Percentiles rank a stretch among this genome's conserved stretches.
phyloP scores from a whole-genome alignment of 306 rosid genomes.

The Alnus rubra region DNA sequence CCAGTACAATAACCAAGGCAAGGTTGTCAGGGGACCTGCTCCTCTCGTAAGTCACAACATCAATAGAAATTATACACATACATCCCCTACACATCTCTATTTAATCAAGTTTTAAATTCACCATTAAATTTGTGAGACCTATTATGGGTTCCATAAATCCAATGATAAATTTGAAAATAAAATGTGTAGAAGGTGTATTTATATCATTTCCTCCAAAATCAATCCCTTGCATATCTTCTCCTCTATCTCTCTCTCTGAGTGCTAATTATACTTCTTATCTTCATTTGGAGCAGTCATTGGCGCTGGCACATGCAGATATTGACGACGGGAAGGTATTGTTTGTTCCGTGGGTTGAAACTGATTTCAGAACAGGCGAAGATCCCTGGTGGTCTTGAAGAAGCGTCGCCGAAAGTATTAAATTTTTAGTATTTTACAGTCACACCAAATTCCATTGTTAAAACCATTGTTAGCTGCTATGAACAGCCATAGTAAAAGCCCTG shows the following conservation, averaged over 20 bases:
- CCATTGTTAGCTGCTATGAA: neutral
- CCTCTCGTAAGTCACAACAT: slow-evolving; percentile 68
- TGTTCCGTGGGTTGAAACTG: slow-evolving; percentile 4
- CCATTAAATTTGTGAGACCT: no score
- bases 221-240: neutral
- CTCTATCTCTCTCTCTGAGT: neutral
- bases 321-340: neutral
- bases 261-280: neutral
- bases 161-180: no score
- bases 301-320: neutral
- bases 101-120: no score
- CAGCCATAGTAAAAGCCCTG: neutral
- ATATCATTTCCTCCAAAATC: no score
- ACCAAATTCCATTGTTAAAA: neutral
- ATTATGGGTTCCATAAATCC: no score
- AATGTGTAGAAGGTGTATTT: no score
- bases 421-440: neutral
- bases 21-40: slow-evolving; percentile 97
- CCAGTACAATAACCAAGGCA: slow-evolving; percentile 88
- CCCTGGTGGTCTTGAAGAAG: neutral
- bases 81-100: no score
- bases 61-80: neutral
- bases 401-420: neutral
- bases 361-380: neutral
- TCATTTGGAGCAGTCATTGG: neutral